These are phyloP conservation scores for Trametes punicea DNA, from an alignment of 768 basidiomycete species.

Conservation along the genomic window DNA sequence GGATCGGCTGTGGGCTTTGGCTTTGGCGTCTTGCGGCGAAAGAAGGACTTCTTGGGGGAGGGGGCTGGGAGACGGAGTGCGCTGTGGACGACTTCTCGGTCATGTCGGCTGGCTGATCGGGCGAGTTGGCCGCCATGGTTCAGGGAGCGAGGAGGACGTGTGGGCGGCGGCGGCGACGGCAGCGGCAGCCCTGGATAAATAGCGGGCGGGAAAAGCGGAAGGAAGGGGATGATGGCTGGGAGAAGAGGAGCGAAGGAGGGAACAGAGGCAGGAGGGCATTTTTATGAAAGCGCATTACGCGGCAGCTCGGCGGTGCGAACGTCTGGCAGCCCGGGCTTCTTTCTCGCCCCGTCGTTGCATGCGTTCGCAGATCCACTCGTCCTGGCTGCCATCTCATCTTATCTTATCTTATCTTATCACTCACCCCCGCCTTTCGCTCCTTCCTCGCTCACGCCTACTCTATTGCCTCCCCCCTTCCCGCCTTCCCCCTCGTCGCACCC, in stretches of 20 bases:
- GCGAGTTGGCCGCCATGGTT: conserved; percentile 21
- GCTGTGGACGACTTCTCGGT: conserved; percentile 14
- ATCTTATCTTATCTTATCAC: no score
- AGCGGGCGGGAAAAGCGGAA: no score
- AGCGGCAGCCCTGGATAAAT: conserved; percentile 1
- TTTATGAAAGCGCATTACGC: conserved; percentile 11
- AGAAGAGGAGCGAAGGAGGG: background rate
- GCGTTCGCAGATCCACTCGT: background rate
- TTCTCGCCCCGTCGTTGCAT: background rate
- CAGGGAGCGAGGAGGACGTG: background rate
- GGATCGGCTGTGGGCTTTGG: background rate
- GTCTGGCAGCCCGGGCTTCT: no score
- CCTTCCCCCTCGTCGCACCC: no score
- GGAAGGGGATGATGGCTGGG: background rate
- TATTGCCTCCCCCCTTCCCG: background rate
- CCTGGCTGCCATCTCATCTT: background rate
- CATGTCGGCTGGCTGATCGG: background rate
- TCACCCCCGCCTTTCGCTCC: background rate
- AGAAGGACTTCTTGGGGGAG: conserved; percentile 6
- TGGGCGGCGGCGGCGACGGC: no score
- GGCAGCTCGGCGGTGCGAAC: conserved; percentile 2
- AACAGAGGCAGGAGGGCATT: background rate
- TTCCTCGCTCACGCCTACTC: background rate
- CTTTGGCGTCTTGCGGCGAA: conserved; percentile 11
- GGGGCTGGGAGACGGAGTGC: background rate